phyloP scores from a whole-genome alignment of 176 grass and related monocot species.

The Raddia distichophylla region DNA sequence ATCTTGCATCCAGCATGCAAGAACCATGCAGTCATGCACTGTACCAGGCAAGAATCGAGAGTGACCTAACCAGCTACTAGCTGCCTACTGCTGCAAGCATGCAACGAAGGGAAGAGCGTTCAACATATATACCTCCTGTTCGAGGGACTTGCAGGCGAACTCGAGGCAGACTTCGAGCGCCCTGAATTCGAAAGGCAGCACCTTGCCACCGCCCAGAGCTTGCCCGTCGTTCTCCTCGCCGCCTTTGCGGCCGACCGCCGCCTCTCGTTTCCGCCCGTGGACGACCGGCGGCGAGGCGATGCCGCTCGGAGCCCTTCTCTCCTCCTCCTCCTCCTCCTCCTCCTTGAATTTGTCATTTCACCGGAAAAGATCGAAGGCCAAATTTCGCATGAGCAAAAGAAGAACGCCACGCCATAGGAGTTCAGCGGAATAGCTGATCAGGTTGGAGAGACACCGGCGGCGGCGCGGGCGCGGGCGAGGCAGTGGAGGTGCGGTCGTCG shows the following conservation, averaged over 20 bases:
- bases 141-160: constrained; percentile 57
- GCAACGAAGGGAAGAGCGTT: no score
- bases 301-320: no score
- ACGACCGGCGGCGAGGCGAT: background rate
- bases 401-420: no score
- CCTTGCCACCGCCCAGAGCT: constrained; percentile 21
- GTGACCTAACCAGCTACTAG: no score
- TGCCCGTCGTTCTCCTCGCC: background rate
- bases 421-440: no score
- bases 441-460: no score
- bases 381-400: background rate
- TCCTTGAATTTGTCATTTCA: background rate
- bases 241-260: background rate
- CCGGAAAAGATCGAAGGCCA: background rate
- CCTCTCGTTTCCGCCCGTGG: no score
- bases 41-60: no score
- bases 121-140: constrained; percentile 47
- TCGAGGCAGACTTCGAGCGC: constrained; percentile 77
- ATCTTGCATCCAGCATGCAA: no score
- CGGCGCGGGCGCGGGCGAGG: background rate
- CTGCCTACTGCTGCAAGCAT: no score
- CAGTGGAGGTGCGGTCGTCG: background rate
- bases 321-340: background rate
- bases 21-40: no score
- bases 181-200: constrained; percentile 67